A percentile compares a stretch with the other conserved stretches of the same genome.
Evolutionary conservation across 306 rosid genomes (phyloP).

Genomic region (Luffa acutangula): DNA sequence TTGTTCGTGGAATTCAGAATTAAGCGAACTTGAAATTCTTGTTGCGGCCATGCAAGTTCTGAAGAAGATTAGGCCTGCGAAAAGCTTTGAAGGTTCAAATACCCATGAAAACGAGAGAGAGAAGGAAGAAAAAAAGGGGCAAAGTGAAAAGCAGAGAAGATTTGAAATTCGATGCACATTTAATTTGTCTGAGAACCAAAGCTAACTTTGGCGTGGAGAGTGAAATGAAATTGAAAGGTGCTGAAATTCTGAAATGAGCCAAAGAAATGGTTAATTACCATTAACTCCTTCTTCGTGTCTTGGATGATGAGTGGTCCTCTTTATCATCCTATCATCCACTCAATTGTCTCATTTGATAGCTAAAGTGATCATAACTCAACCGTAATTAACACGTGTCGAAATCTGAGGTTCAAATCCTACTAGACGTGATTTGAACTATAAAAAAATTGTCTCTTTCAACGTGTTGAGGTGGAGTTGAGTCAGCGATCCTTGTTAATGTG

Average conservation of each 20-base stretch:
- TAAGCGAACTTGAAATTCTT: not conserved
- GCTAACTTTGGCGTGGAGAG: not conserved
- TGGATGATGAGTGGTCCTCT: not conserved
- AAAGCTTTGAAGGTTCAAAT: not conserved
- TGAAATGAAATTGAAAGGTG: not conserved
- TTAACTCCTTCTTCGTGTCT: not conserved
- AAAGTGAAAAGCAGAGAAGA: not conserved
- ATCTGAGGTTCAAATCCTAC: too few species aligned
- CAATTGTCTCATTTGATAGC: not conserved
- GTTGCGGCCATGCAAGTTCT: slow-evolving; percentile 2
- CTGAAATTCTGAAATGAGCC: not conserved
- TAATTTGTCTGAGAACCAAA: not conserved
- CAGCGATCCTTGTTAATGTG: too few species aligned
- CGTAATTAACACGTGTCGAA: too few species aligned
- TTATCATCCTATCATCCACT: not conserved
- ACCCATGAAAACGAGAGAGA: not conserved
- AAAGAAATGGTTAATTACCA: not conserved
- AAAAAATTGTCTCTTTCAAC: too few species aligned
- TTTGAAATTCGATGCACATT: slow-evolving; percentile 2
- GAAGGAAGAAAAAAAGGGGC: not conserved
- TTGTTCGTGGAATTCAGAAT: not conserved
- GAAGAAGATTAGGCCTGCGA: not conserved
- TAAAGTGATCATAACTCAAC: too few species aligned
- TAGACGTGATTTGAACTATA: too few species aligned
- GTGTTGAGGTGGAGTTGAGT: too few species aligned